These are phyloP conservation scores for Starmerella asiatica DNA, from an alignment of 805 yeast species.

Conservation along the genomic window DNA sequence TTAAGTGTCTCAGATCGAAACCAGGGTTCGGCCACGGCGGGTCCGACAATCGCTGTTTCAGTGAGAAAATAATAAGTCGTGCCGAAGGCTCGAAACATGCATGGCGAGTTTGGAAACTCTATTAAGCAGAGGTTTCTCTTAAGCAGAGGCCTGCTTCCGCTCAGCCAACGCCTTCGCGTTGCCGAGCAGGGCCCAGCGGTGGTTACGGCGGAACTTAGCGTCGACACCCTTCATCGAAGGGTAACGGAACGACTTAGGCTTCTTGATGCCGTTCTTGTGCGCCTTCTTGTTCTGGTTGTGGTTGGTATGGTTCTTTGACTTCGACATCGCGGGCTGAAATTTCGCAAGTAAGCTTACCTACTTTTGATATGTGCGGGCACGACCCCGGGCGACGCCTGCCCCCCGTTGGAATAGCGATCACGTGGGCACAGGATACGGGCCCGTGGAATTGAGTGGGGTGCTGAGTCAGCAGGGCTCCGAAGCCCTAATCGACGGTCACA, in stretches of 20 bases:
- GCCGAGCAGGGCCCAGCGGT: constrained; percentile 97
- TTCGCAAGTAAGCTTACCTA: no score
- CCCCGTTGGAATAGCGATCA: background rate
- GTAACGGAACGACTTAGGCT: constrained; percentile 96
- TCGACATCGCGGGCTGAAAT: constrained; percentile 53
- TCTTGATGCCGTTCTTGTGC: constrained; percentile 99
- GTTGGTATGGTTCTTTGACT: constrained; percentile 99
- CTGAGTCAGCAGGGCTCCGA: no score
- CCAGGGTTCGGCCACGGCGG: no score
- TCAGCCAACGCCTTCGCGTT: constrained; percentile 88
- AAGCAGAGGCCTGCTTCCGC: constrained; percentile 41
- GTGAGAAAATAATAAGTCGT: no score
- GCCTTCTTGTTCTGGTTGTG: constrained; percentile 99
- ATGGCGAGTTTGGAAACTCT: no score
- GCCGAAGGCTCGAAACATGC: no score
- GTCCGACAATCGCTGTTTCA: no score
- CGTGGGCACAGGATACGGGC: background rate
- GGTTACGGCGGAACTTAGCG: constrained; percentile 99
- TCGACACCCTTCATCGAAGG: constrained; percentile 98
- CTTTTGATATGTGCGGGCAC: background rate
- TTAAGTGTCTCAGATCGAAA: no score
- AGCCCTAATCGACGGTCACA: no score
- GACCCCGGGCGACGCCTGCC: background rate
- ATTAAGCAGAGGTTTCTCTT: no score
- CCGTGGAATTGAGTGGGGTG: no score